Base-by-base conservation (phyloP, 1,284 basidiomycete genomes). In the Apiotrichum sp. region DNA sequence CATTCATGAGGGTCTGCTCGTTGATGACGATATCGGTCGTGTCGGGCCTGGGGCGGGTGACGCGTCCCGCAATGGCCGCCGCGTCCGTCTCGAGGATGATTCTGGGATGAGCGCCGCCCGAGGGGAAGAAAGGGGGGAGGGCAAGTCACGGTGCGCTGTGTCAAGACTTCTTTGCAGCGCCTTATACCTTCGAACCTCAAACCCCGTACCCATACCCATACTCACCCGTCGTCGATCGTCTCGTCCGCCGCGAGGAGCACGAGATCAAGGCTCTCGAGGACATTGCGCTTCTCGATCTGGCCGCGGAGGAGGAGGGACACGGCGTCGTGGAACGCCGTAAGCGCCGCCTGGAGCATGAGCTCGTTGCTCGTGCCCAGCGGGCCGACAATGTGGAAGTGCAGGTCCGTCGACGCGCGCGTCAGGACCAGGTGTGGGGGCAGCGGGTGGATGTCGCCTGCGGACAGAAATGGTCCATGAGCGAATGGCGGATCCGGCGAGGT, bases 11-110 rank as follows among this genome's bases (percentile, higher is more conserved):
- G 4, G 91, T 95, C 78, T 98, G 93, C 78, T 99, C 96, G 81
- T 98, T 98, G 82, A 98, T 96, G 62, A 96, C 89, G 63, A 98
- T 96, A 69, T 98, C 93, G 42, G 88, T 88, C 53, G 90, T 87
- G 75, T 98, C 96, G 16, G 93, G 87, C 67, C 86, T 86, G 48
- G 96, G 90, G 64, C 93, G 80, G 64, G 90, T 95, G 48, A 98
- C 96, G 57, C 96, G 81, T 38, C 92, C 93, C 0, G 93, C 92
- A 69, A 99, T 96, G 9, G 93, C 90, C 0, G 89, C 86, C 4
- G 92, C 82, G 76, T 99, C 96, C 1, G 93, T 98, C 77, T 98
- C 95, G 47, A 98, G 86, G 65, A 98, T 95, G 74, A 98, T 89
- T 44, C 95, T 97, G 70, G n/a, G 16, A 38, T 38, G 8, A 38